phyloP scores from a whole-genome alignment of 495 filamentous ascomycete species.

The Massariosphaeria phaeospora region DNA sequence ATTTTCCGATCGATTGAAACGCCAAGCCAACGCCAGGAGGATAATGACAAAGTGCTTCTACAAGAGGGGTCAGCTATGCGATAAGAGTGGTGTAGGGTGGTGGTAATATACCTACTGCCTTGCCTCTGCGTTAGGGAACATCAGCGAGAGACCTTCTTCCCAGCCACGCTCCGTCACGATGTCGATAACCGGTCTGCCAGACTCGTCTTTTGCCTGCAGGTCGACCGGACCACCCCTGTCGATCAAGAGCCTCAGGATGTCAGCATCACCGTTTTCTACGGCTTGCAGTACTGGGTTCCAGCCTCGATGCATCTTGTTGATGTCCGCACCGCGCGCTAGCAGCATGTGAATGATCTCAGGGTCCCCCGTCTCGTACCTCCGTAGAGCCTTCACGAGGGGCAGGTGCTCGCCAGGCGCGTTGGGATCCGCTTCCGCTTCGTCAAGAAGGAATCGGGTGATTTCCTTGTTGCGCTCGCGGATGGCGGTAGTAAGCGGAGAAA shows the following conservation, averaged over 20 bases:
- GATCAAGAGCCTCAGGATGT: slow-evolving; percentile 45
- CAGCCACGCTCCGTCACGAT: slow-evolving; percentile 36
- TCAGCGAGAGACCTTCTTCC: slow-evolving; percentile 17
- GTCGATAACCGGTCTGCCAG: slow-evolving; percentile 40
- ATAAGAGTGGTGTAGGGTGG: not conserved
- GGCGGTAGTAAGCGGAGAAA: slow-evolving; percentile 52
- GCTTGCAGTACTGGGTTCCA: slow-evolving; percentile 46
- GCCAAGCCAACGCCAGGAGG: not conserved
- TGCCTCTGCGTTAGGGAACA: slow-evolving; percentile 18
- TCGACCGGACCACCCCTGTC: slow-evolving; percentile 45
- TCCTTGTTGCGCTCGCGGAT: slow-evolving; percentile 49
- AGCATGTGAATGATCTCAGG: slow-evolving; percentile 49
- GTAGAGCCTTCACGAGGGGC: slow-evolving; percentile 52
- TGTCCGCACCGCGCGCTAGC: slow-evolving; percentile 49
- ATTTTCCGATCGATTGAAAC: not conserved
- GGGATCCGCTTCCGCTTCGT: slow-evolving; percentile 49
- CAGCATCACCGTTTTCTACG: slow-evolving; percentile 34
- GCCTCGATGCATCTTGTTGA: slow-evolving; percentile 51
- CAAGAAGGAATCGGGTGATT: slow-evolving; percentile 49
- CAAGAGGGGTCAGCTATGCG: not conserved
- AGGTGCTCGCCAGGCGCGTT: slow-evolving; percentile 53
- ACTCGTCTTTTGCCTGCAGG: slow-evolving; percentile 42
- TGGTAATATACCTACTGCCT: slow-evolving; percentile 13
- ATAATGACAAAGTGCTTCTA: not conserved
- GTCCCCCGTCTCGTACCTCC: slow-evolving; percentile 47